These are phyloP conservation scores for Phytophthora chlamydospora DNA, from an alignment of 352 stramenopile species.

Conservation along the genomic window DNA sequence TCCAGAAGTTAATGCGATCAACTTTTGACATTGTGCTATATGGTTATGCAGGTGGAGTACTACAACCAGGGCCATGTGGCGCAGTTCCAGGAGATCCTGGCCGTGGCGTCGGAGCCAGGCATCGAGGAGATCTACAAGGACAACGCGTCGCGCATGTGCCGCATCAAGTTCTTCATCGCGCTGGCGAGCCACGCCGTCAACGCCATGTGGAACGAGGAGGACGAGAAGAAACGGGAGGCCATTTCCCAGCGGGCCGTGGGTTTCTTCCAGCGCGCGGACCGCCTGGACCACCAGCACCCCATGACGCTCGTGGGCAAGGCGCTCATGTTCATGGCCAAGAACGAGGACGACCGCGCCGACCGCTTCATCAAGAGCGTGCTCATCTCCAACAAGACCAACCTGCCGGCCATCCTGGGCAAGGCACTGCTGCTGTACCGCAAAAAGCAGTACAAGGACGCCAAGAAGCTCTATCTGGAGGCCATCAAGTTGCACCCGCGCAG, in stretches of 20 bases:
- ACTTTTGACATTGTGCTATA: constrained; percentile 6
- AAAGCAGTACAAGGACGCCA: constrained; percentile 90
- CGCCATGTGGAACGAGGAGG: constrained; percentile 90
- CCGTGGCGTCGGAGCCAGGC: constrained; percentile 76
- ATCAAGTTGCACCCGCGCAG: constrained; percentile 94
- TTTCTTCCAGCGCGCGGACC: constrained; percentile 88
- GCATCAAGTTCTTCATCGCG: constrained; percentile 91
- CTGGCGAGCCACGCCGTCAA: constrained; percentile 87
- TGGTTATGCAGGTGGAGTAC: constrained; percentile 78
- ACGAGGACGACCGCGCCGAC: constrained; percentile 90
- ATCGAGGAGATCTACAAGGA: constrained; percentile 92
- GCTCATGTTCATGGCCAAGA: constrained; percentile 94
- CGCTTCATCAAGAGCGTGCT: constrained; percentile 92
- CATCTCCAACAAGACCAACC: constrained; percentile 89
- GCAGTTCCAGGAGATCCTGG: constrained; percentile 89
- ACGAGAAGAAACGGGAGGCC: constrained; percentile 86
- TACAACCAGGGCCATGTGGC: constrained; percentile 84
- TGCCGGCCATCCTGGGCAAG: constrained; percentile 87
- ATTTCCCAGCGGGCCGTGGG: constrained; percentile 82
- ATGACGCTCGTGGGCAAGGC: constrained; percentile 92
- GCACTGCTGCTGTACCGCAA: constrained; percentile 88
- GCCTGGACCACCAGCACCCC: constrained; percentile 89
- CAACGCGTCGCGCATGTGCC: constrained; percentile 79
- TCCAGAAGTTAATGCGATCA: neutral
- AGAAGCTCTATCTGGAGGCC: constrained; percentile 93